phyloP scores from a whole-genome alignment of 768 basidiomycete species.

The Naganishia randhawae region DNA sequence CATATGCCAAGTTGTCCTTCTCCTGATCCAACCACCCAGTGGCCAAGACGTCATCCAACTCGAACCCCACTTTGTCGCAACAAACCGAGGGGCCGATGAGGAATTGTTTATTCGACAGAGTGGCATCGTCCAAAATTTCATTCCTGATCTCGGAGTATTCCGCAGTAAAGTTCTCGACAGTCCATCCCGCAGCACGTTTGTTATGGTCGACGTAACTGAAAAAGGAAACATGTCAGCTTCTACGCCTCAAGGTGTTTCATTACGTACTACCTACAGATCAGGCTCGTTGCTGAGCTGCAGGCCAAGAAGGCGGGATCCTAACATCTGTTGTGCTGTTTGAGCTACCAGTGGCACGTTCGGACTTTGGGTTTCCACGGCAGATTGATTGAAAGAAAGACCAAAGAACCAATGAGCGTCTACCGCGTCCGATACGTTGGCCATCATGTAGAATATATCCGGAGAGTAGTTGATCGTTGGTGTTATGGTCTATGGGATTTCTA shows the following conservation, averaged over 20 bases:
- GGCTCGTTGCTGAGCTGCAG: conserved; percentile 74
- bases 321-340: conserved; percentile 60
- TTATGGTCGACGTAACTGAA: conserved; percentile 46
- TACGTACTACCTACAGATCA: conserved; percentile 57
- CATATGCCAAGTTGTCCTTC: conserved; percentile 38
- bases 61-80: conserved; percentile 54
- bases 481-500: conserved; percentile 30
- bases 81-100: conserved; percentile 67
- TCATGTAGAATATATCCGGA: conserved; percentile 54
- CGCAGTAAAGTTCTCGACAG: conserved; percentile 54
- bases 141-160: conserved; percentile 58
- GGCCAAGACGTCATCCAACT: conserved; percentile 52
- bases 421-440: conserved; percentile 60
- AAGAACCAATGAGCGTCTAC: conserved; percentile 66
- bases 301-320: conserved; percentile 65
- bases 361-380: conserved; percentile 50
- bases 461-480: conserved; percentile 50
- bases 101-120: conserved; percentile 54
- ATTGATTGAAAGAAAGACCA: conserved; percentile 60
- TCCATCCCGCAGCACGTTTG: conserved; percentile 43
- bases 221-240: not conserved
- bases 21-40: conserved; percentile 48
- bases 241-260: not conserved
- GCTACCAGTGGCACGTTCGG: conserved; percentile 58
- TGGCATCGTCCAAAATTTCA: conserved; percentile 53